Conservation (phyloP, 371 early-diverging fungal species). For the Mucor sp. region DNA sequence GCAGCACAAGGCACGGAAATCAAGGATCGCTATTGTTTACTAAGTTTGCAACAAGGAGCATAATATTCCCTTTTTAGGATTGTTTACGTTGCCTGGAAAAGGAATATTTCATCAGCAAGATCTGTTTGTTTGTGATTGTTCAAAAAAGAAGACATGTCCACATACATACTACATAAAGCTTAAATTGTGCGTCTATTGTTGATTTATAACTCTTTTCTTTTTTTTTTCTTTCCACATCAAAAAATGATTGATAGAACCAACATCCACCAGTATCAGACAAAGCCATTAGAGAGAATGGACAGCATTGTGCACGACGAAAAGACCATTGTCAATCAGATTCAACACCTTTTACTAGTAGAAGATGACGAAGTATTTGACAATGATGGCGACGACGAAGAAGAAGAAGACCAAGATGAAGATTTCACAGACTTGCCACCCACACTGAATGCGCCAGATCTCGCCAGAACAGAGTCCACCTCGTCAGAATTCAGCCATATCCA, state of each 20-base stretch:
- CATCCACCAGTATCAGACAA: neutral
- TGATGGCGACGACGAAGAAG: neutral
- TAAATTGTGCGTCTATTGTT: neutral
- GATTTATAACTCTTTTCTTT: neutral
- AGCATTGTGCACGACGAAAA: conserved; percentile 7
- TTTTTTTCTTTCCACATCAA: neutral
- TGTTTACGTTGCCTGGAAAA: conserved; percentile 12
- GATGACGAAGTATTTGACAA: conserved; percentile 14
- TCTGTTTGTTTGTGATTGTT: conserved; percentile 1
- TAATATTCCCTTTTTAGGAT: conserved; percentile 12
- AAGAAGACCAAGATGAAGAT: conserved; percentile 1
- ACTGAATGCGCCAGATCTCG: neutral
- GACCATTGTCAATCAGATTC: conserved; percentile 7
- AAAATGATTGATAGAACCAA: neutral
- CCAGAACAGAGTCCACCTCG: neutral
- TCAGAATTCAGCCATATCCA: neutral
- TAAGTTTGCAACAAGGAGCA: neutral
- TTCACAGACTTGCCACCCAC: neutral
- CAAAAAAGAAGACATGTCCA: neutral
- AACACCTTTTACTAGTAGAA: conserved; percentile 1
- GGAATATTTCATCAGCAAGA: neutral
- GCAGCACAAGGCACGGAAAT: conserved; percentile 60
- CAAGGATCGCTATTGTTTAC: conserved; percentile 5
- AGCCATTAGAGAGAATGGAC: conserved; percentile 1
- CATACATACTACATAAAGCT: neutral